Conservation (phyloP, 2,329 filamentous ascomycete genomes). For the Alternaria gaisen region DNA sequence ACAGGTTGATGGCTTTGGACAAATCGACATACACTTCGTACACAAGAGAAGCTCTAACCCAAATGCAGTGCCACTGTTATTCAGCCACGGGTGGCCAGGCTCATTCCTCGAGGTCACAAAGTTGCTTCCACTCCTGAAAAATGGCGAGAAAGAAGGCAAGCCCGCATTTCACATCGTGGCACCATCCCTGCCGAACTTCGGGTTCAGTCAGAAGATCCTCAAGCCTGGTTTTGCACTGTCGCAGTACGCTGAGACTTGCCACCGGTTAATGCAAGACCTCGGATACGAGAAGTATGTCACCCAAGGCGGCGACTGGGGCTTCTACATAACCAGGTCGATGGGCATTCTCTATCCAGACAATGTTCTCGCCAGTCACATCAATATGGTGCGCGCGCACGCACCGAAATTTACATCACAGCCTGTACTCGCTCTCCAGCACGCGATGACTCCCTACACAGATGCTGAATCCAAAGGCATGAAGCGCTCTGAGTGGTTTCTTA, state of each 20-base stretch:
- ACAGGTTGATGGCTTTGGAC: slow-evolving; percentile 65
- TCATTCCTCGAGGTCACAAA: slow-evolving; percentile 73
- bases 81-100: slow-evolving; percentile 76
- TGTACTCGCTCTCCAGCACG: slow-evolving; percentile 64
- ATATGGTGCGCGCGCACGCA: slow-evolving; percentile 61
- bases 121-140: slow-evolving; percentile 60
- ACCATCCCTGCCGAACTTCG: slow-evolving; percentile 65
- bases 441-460: slow-evolving; percentile 62
- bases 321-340: slow-evolving; percentile 69
- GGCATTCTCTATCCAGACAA: slow-evolving; percentile 66
- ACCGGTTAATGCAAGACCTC: slow-evolving; percentile 74
- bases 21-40: slow-evolving; percentile 70
- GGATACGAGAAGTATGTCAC: slow-evolving; percentile 67
- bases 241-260: slow-evolving; percentile 70
- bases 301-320: slow-evolving; percentile 77
- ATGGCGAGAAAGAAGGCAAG: slow-evolving; percentile 40
- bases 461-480: slow-evolving; percentile 62
- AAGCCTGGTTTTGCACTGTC: slow-evolving; percentile 66
- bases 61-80: slow-evolving; percentile 70
- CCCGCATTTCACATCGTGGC: slow-evolving; percentile 64
- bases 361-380: slow-evolving; percentile 69
- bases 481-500: slow-evolving; percentile 65
- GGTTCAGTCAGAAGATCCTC: slow-evolving; percentile 60
- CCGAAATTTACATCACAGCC: slow-evolving; percentile 60
- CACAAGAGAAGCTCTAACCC: slow-evolving; percentile 63